phyloP scores from a whole-genome alignment of 768 basidiomycete genomes.

The Podaxis rugospora region DNA sequence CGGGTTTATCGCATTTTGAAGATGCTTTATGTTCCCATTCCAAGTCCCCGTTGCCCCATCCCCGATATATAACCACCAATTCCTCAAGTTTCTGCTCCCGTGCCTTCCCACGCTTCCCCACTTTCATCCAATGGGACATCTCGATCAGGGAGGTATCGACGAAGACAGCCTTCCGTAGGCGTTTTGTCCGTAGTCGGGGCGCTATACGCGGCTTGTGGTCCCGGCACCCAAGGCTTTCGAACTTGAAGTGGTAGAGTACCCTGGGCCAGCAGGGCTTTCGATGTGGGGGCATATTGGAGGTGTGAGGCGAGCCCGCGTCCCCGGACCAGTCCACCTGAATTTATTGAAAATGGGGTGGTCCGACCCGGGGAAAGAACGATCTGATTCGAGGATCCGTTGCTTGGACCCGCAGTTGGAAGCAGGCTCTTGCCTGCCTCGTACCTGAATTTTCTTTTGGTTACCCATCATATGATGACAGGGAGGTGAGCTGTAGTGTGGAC shows the following conservation, averaged over 20 bases:
- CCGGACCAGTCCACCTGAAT: neutral
- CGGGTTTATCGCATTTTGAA: neutral
- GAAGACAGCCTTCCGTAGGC: neutral
- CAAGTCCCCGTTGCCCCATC: neutral
- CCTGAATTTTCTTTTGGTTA: neutral
- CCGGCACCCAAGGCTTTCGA: neutral
- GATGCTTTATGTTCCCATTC: neutral
- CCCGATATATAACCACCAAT: neutral
- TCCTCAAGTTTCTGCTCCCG: neutral
- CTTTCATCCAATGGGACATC: slow-evolving; percentile 1
- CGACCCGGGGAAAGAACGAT: neutral
- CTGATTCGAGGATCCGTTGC: neutral
- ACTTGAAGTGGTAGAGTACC: neutral
- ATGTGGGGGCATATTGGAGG: neutral
- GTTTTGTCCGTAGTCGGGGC: neutral
- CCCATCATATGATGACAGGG: neutral
- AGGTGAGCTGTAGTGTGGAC: neutral
- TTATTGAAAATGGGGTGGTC: neutral
- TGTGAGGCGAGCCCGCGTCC: neutral
- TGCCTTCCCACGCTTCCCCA: neutral
- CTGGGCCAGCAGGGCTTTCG: neutral
- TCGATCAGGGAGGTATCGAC: neutral
- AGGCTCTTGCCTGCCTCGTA: neutral
- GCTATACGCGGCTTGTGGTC: neutral
- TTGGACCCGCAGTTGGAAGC: neutral